Base-by-base conservation (phyloP, 768 basidiomycete species). In the Dioszegia crocea region DNA sequence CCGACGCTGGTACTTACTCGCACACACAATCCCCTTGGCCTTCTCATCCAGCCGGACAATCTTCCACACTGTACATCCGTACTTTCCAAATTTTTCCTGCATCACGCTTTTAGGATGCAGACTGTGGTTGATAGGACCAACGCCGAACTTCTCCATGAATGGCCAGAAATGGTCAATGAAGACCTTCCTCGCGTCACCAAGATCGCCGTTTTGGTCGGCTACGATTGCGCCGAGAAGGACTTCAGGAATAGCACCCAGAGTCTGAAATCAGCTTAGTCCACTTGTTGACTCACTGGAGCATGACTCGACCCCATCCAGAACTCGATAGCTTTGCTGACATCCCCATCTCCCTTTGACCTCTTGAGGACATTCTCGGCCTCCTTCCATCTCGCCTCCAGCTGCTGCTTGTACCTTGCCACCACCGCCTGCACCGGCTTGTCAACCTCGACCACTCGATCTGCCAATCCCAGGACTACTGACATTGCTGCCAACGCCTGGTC, bases 111-210 rank as follows among this genome's bases (percentile, higher is more conserved):
- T 68, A 0, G 70, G 67, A 43, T 70, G 61, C 5, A 30, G 30
- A 17, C 27, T 26, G 33, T 56, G 48, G 21, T 41, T 29, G 26
- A 49, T 47, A 2, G 64, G 62, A 19, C 64, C 64, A 6, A 44
- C 21, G 41, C 70, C 62, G 41, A 64, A 67, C n/a, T 39, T 47
- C 17, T 68, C 65, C 24, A 63, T 40, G 53, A 68, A 71, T 1
- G 67, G 67, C 36, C 31, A 38, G 23, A 63, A 46, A n/a, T 56
- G 55, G 2, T 54, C 46, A 3, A 47, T 17, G 56, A 60, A 67
- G 9, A 71, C 31, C 23, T 44, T 39, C 4, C 57, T 47, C 21
- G 36, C 33, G 16, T 51, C 52, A 12, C 24, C 14, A 29, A 71
- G 23, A 23, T 58, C 40, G 40, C 53, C 64, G 17, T 39, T 24